Evolutionary conservation across 2,329 filamentous ascomycete species (phyloP).

Genomic region (Raffaelea deltoideospora): DNA sequence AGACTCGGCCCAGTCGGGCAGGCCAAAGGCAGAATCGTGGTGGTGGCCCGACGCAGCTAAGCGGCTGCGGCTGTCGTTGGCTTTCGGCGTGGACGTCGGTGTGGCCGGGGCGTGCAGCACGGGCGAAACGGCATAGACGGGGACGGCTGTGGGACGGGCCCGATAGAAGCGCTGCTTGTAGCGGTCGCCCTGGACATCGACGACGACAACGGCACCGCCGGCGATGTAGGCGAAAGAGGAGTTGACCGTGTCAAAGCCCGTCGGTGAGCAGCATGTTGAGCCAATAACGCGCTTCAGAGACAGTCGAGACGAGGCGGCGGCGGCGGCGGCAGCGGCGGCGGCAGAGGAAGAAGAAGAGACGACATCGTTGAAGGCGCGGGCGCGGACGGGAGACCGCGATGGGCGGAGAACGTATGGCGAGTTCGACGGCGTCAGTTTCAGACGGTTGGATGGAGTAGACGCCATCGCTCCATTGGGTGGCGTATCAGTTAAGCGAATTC

Average conservation of each 20-base stretch:
- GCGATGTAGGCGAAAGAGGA: constrained; percentile 81
- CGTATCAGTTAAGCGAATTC: neutral
- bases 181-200: constrained; percentile 55
- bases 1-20: constrained; percentile 46
- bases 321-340: too few relatives aligned
- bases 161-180: constrained; percentile 78
- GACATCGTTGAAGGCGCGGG: constrained; percentile 27
- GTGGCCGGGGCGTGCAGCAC: constrained; percentile 33
- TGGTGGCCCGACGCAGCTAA: constrained; percentile 25
- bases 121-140: constrained; percentile 42
- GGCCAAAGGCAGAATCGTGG: constrained; percentile 30
- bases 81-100: constrained; percentile 41
- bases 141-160: constrained; percentile 63
- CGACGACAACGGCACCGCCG: constrained; percentile 83
- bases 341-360: constrained; percentile 1
- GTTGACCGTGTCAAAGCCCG: constrained; percentile 70
- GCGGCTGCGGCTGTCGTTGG: constrained; percentile 48
- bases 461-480: constrained; percentile 43
- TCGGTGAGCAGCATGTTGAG: constrained; percentile 71
- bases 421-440: constrained; percentile 62
- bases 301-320: constrained; percentile 37
- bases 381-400: constrained; percentile 45
- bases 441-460: constrained; percentile 41
- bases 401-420: constrained; percentile 53
- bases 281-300: constrained; percentile 76